Base-by-base conservation (phyloP, 306 rosid genomes). In the Dalbergia oliveri region DNA sequence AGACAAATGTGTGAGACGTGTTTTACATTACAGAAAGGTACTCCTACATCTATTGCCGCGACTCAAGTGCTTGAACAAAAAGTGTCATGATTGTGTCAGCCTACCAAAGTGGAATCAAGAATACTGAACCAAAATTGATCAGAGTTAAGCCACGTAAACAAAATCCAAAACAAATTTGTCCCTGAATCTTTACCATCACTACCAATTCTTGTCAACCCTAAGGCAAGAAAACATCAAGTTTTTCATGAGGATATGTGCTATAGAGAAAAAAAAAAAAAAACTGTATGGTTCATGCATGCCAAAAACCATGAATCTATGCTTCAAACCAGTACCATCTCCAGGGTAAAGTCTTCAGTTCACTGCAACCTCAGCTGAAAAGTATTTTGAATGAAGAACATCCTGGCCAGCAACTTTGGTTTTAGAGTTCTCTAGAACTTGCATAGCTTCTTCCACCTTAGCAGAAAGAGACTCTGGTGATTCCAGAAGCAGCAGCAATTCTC, bases 401-500 rank as follows among this genome's bases (percentile, higher is more conserved):
- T 89, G 86, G 78, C 83, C 87, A 69, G 93, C 78, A 18, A 76
- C 86, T 75, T 86, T 73, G 67, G 85, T 72, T 51, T 77, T 82
- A 13, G 97, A 86, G 53, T 79, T 72, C 77, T 83, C 79, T 6
- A 89, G 89, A 81, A 88, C 93, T 67, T 82, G 79, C 84, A 83
- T 87, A 49, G 90, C 94, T 82, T 91, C 94, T 26, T 86, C 88
- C 51, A 90, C 90, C 84, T 91, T 91, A 21, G 87, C 82, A 49
- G 80, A 68, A 72, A 91, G 87, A 34, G 88, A 83, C 31, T 86
- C 91, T 0, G 96, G 93, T 34, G 96, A 91, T 82, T 86, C 90
- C 84, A 89, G 67, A 67, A 91, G 84, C 37, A 84, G 90, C 75
- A 91, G 85, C 89, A 91, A 75, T 83, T 94, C 97, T 26, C 88